phyloP scores from a whole-genome alignment of 2,329 filamentous ascomycete genomes.

The Dothideomycetes sp. region DNA sequence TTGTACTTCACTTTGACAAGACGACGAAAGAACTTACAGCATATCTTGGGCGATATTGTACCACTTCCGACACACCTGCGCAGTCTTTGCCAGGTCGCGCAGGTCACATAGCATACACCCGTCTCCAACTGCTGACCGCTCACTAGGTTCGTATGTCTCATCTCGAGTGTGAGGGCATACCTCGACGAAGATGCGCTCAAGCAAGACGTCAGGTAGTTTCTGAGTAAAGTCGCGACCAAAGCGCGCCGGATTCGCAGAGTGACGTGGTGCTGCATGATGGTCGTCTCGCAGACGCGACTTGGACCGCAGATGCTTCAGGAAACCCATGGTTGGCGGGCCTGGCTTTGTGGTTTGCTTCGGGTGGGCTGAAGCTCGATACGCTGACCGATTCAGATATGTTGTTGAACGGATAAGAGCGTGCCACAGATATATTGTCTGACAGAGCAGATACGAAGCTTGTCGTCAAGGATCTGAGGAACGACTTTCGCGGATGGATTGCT shows the following conservation, averaged over 20 bases:
- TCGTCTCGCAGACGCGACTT: constrained; percentile 30
- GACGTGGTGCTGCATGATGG: constrained; percentile 13
- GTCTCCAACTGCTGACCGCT: constrained; percentile 66
- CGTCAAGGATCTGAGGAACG: no score
- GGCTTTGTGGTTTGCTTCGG: no score
- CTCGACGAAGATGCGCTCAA: constrained; percentile 66
- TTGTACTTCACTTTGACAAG: no score
- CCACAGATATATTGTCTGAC: background rate
- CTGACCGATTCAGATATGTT: no score
- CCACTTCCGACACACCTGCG: constrained; percentile 66
- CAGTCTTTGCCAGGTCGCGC: constrained; percentile 74
- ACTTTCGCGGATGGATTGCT: no score
- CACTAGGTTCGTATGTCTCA: constrained; percentile 68
- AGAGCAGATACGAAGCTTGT: no score
- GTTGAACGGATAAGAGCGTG: background rate
- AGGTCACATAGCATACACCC: constrained; percentile 90
- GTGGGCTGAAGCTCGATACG: no score
- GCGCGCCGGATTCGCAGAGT: constrained; percentile 9
- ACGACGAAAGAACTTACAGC: constrained; percentile 56
- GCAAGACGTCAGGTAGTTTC: constrained; percentile 54
- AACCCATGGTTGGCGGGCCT: constrained; percentile 29
- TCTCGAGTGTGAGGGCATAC: constrained; percentile 78
- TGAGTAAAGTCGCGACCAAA: constrained; percentile 30
- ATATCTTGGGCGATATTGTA: constrained; percentile 42
- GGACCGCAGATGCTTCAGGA: constrained; percentile 38